A percentile compares a stretch with the other conserved stretches of the same genome.
phyloP scores from a whole-genome alignment of 768 basidiomycete genomes.

The Termitomyces sp. region DNA sequence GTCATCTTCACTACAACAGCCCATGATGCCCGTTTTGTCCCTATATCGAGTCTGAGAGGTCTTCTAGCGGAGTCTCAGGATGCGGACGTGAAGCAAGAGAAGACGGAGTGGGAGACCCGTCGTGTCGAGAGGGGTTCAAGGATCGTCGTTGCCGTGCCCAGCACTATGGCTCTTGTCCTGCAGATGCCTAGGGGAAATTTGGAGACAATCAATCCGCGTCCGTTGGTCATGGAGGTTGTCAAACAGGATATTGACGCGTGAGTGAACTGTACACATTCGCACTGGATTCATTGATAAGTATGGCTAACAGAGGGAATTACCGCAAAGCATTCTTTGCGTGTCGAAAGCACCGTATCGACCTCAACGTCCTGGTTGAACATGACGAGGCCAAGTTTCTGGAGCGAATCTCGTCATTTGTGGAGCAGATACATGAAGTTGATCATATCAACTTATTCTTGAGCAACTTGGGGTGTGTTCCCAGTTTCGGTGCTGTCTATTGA shows the following conservation, averaged over 20 bases:
- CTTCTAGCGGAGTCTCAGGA: slow-evolving; percentile 26
- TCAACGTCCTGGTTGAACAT: slow-evolving; percentile 86
- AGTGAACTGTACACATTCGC: slow-evolving; percentile 24
- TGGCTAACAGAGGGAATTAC: slow-evolving; percentile 60
- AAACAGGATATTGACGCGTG: slow-evolving; percentile 73
- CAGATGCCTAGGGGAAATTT: slow-evolving; percentile 99
- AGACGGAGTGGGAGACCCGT: slow-evolving; percentile 60
- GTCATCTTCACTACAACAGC: slow-evolving; percentile 81
- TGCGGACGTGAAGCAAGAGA: slow-evolving; percentile 26
- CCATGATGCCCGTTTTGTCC: slow-evolving; percentile 78
- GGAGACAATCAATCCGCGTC: slow-evolving; percentile 92
- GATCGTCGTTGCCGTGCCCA: slow-evolving; percentile 87
- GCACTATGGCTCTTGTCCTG: slow-evolving; percentile 83
- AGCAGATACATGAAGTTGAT: slow-evolving; percentile 88
- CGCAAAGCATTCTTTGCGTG: slow-evolving; percentile 88
- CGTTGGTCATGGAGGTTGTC: slow-evolving; percentile 86
- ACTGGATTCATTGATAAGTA: background rate
- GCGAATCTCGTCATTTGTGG: slow-evolving; percentile 64
- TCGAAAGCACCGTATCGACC: slow-evolving; percentile 90
- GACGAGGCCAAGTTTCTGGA: slow-evolving; percentile 65
- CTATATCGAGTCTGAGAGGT: slow-evolving; percentile 36
- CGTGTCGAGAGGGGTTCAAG: slow-evolving; percentile 87
- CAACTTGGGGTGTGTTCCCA: slow-evolving; percentile 59
- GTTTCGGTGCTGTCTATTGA: slow-evolving; percentile 20
- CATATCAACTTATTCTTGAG: slow-evolving; percentile 92